Percentiles rank a stretch among this genome's conserved stretches.
Conservation (phyloP, 2,329 filamentous ascomycete genomes). For the Periconia sp. region DNA sequence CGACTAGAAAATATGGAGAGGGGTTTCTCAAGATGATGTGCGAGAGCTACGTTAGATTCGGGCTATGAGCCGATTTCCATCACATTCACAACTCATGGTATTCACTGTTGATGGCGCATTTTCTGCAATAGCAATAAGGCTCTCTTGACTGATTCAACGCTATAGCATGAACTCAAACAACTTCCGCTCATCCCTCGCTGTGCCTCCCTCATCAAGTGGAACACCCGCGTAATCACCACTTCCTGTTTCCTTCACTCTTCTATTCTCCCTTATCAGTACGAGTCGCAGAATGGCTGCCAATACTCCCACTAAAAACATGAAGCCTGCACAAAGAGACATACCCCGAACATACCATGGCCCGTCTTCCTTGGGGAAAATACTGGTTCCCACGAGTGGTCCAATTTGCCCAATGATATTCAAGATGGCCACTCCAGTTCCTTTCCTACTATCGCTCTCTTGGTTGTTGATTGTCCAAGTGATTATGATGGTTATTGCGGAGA, state of each 20-base stretch:
- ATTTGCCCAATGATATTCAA: conserved; percentile 83
- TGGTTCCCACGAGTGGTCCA: conserved; percentile 67
- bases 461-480: conserved; percentile 93
- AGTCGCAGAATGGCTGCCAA: conserved; percentile 52
- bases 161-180: conserved; percentile 40
- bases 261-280: conserved; percentile 43
- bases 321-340: conserved; percentile 57
- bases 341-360: conserved; percentile 57
- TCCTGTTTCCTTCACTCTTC: conserved; percentile 5
- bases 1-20: too few species aligned
- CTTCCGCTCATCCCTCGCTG: conserved; percentile 16
- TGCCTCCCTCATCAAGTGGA: conserved; percentile 28
- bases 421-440: conserved; percentile 78
- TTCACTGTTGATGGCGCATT: too few species aligned
- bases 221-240: conserved; percentile 32
- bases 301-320: conserved; percentile 56
- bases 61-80: too few species aligned
- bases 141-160: too few species aligned
- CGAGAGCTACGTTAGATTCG: too few species aligned
- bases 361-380: conserved; percentile 59
- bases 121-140: too few species aligned
- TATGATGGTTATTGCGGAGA: conserved; percentile 81
- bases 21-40: too few species aligned
- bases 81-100: too few species aligned
- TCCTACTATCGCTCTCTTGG: conserved; percentile 70